Conservation (phyloP, 768 basidiomycete genomes). For the Cystoderma amianthinum region DNA sequence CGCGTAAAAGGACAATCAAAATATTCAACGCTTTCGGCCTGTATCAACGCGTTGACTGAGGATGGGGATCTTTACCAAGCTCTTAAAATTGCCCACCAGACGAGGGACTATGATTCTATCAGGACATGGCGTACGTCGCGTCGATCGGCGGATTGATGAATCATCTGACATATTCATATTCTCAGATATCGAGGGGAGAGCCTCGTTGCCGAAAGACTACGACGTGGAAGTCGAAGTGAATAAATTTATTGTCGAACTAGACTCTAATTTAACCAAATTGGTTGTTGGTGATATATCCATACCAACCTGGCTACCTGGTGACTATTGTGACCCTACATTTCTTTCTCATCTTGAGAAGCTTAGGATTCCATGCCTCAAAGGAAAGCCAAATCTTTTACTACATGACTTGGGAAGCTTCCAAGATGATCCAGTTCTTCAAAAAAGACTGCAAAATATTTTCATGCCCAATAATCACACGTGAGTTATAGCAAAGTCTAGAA, state of each 20-base stretch:
- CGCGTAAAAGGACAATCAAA: conserved; percentile 15
- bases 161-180: neutral
- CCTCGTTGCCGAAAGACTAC: conserved; percentile 6
- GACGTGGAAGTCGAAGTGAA: conserved; percentile 13
- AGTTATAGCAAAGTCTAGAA: conserved; percentile 7
- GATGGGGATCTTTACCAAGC: conserved; percentile 23
- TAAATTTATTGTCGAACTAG: conserved; percentile 18
- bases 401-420: conserved; percentile 33
- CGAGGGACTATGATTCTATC: conserved; percentile 21
- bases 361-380: conserved; percentile 26
- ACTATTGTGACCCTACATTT: conserved; percentile 12
- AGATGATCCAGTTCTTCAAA: conserved; percentile 19
- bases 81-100: conserved; percentile 22
- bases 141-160: neutral
- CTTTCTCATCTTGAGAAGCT: conserved; percentile 19
- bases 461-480: conserved; percentile 37
- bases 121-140: conserved; percentile 22
- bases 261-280: conserved; percentile 21
- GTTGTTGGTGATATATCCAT: conserved; percentile 24
- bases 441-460: conserved; percentile 31
- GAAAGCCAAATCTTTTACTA: conserved; percentile 32
- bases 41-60: conserved; percentile 21
- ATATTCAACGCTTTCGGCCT: conserved; percentile 24
- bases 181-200: conserved; percentile 3
- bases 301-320: conserved; percentile 21